Base-by-base conservation (phyloP, 2,329 filamentous ascomycete genomes). In the Phaeoacremonium minimum region DNA sequence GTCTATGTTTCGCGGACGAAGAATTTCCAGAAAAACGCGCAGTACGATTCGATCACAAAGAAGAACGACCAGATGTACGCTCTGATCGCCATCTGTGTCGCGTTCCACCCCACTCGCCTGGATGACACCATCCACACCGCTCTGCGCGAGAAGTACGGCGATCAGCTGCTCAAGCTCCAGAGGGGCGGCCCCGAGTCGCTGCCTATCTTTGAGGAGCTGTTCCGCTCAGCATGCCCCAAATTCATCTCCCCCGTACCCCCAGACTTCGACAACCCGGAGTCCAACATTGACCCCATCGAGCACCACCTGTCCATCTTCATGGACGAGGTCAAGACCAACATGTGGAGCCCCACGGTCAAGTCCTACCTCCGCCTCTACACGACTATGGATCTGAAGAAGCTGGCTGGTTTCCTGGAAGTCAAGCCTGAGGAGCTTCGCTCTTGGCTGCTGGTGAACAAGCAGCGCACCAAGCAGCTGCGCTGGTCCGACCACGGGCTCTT, bases 11-110 rank as follows among this genome's bases (percentile, higher is more conserved):
- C 89, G 51, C 79, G 93, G 56, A 98, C 93, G 60, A 98, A 98
- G 86, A 97, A 97, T 77, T 97, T 97, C 82, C 93, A 98, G 71
- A 98, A 97, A 83, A 95, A 90, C 64, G 85, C 87, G 18, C 86
- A 95, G 71, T 97, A 95, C 72, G 93, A 98, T 66, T 94, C 88
- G 46, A 96, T 97, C 67, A 90, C 87, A 56, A 98, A 98, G 85
- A 97, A 97, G 83, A 97, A 95, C 67, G 93, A 98, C 66, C 93
- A 98, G 76, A 97, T 98, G 91, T 96, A 96, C 65, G 93, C 93
- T 28, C 80, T 98, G 50, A 94, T 98, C 53, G 91, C 93, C 65
- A 97, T 98, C 71, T 98, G 93, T 67, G 90, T 97, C 40, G 90
- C 93, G 48, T 95, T 98, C 77, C 87, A 95, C 69, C 93, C 93